phyloP scores from a whole-genome alignment of 2,329 filamentous ascomycete genomes.

The Purpureocillium lavendulum region DNA sequence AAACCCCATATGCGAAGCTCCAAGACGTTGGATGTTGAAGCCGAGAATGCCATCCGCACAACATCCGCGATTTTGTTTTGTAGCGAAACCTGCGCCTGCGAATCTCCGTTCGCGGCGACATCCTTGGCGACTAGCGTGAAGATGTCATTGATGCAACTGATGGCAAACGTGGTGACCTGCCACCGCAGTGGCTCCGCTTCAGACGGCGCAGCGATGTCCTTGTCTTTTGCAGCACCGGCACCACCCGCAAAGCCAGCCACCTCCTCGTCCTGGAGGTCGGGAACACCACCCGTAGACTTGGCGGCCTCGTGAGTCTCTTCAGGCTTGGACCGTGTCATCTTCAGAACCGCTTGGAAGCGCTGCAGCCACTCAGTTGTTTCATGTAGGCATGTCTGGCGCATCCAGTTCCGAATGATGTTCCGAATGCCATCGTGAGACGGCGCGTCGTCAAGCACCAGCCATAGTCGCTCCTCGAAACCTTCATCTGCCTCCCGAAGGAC shows the following conservation, averaged over 20 bases:
- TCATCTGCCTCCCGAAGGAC: conserved; percentile 68
- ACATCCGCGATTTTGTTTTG: conserved; percentile 85
- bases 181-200: conserved; percentile 86
- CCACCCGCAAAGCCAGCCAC: conserved; percentile 90
- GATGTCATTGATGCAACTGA: conserved; percentile 79
- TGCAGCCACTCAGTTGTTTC: conserved; percentile 83
- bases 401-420: conserved; percentile 86
- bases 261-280: conserved; percentile 93
- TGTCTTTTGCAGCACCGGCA: conserved; percentile 50
- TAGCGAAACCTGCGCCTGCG: conserved; percentile 66
- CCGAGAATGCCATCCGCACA: conserved; percentile 93
- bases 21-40: conserved; percentile 86
- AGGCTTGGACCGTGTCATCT: conserved; percentile 68
- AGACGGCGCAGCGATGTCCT: conserved; percentile 36
- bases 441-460: conserved; percentile 74
- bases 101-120: conserved; percentile 68
- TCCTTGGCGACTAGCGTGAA: conserved; percentile 73
- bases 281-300: conserved; percentile 39
- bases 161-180: conserved; percentile 92
- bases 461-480: conserved; percentile 83
- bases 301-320: conserved; percentile 42
- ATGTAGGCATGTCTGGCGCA: conserved; percentile 76
- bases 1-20: conserved; percentile 85
- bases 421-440: conserved; percentile 73
- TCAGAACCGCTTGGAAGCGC: conserved; percentile 79